Conservation (phyloP, 1,284 basidiomycete genomes). For the Tylopilus orsonianus region DNA sequence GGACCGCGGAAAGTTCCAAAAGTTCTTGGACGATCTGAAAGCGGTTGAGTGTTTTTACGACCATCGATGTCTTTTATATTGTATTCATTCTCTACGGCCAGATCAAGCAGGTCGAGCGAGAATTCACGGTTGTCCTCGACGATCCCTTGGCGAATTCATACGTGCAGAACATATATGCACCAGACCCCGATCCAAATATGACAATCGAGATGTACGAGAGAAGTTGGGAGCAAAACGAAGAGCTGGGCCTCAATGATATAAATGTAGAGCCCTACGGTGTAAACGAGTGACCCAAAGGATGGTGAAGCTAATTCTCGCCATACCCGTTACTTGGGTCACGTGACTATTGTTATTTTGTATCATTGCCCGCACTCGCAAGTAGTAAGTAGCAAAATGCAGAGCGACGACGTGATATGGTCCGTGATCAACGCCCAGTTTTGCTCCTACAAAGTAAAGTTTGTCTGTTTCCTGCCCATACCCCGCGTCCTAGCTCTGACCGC, state of each 20-base stretch:
- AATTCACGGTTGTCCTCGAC: slow-evolving; percentile 92
- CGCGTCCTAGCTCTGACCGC: slow-evolving; percentile 7
- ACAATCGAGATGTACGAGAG: slow-evolving; percentile 81
- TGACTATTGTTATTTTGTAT: background rate
- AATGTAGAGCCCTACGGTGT: slow-evolving; percentile 82
- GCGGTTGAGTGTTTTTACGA: slow-evolving; percentile 45
- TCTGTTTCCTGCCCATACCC: slow-evolving; percentile 15
- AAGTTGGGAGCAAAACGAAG: slow-evolving; percentile 91
- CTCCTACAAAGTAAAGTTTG: slow-evolving; percentile 97
- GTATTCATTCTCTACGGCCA: slow-evolving; percentile 29
- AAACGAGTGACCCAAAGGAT: slow-evolving; percentile 15
- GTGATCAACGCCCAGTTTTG: slow-evolving; percentile 93
- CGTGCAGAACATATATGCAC: slow-evolving; percentile 92
- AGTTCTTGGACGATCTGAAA: slow-evolving; percentile 82
- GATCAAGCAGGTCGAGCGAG: slow-evolving; percentile 74
- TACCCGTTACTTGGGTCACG: too few relatives aligned
- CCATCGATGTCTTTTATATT: background rate
- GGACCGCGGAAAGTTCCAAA: slow-evolving; percentile 61
- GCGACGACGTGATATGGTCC: slow-evolving; percentile 95
- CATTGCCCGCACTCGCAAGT: too few relatives aligned
- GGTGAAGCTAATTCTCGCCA: too few relatives aligned
- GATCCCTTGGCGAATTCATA: slow-evolving; percentile 97
- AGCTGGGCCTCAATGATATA: slow-evolving; percentile 96
- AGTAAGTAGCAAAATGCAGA: slow-evolving; percentile 57
- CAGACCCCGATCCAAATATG: slow-evolving; percentile 93